Evolutionary conservation across 768 basidiomycete species (phyloP).

Genomic region (Auricularia sp.): DNA sequence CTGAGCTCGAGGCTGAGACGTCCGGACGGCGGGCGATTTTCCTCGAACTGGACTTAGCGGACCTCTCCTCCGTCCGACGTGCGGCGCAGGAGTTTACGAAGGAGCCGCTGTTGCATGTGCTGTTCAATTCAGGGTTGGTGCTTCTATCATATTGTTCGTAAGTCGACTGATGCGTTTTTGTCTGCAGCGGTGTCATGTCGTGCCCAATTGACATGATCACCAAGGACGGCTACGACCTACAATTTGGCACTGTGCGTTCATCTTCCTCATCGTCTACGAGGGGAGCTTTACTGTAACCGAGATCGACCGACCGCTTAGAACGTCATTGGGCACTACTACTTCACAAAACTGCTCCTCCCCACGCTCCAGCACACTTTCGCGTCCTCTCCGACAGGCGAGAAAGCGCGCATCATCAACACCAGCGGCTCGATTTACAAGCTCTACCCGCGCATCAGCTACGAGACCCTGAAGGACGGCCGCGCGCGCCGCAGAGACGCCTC

Average conservation of each 20-base stretch:
- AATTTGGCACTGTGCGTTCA: conserved; percentile 20
- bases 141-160: background rate
- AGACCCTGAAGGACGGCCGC: background rate
- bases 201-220: conserved; percentile 12
- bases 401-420: conserved; percentile 38
- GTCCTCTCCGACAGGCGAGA: conserved; percentile 20
- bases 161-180: background rate
- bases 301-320: background rate
- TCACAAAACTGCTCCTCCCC: conserved; percentile 46
- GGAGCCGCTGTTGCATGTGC: background rate
- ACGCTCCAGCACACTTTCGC: conserved; percentile 32
- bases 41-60: conserved; percentile 25
- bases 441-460: background rate
- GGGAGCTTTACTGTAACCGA: too few species aligned
- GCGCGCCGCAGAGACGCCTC: background rate
- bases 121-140: conserved; percentile 4
- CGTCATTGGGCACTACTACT: conserved; percentile 42
- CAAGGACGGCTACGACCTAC: conserved; percentile 24
- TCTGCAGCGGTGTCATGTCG: conserved; percentile 13
- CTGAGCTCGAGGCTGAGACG: conserved; percentile 12
- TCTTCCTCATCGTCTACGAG: background rate
- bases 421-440: conserved; percentile 1
- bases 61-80: conserved; percentile 21
- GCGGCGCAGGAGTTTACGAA: conserved; percentile 22
- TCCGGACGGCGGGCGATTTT: conserved; percentile 18